Base-by-base conservation (phyloP, 1,139 yeast species). In the Sugiyamaella grinbergsii region DNA sequence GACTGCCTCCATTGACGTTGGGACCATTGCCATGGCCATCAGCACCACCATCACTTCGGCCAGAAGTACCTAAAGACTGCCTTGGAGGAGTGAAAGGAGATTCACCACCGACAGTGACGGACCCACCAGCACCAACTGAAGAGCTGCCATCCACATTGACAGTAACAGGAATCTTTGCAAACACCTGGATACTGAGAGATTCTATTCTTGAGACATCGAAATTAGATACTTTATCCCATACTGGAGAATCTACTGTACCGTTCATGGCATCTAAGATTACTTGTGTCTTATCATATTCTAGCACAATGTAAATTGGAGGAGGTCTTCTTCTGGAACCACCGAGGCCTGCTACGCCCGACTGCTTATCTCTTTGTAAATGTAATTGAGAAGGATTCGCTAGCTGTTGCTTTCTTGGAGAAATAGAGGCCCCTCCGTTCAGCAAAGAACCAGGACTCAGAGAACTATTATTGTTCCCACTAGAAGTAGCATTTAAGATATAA, bases 141-240 rank as follows among this genome's bases (percentile, higher is more conserved):
- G 49, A 19, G 29, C 42, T 23, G 10, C 50, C 46, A 2, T 42
- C 42, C 28, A 19, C 26, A 36, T 50, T 50, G 16, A 47, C 42
- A 42, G 50, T 33, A 13, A 51, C 50, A 58, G 95, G 95, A 51
- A 88, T 77, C 55, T 93, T 76, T 47, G 86, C 83, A 65, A 85
- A 90, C 31, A 87, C 77, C 67, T 86, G 91, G 50, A 89, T 73
- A 58, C 80, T 83, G 51, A 82, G 66, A 48, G 70, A 80, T 62
- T 75, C 82, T 5, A 61, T 71, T 58, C 88, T 80, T 10, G 95
- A 84, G 22, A 91, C 95, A 75, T 93, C 98, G 66, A 93, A 93
- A 7, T 91, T 83, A 10, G 95, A 87, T 18, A 88, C 90, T 60
- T 86, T 87, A 67, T 90, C 91, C 82, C 96, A 93, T 19, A 75